These are phyloP conservation scores for Strobilomyces confusus DNA, from an alignment of 768 basidiomycete species.

Conservation along the genomic window DNA sequence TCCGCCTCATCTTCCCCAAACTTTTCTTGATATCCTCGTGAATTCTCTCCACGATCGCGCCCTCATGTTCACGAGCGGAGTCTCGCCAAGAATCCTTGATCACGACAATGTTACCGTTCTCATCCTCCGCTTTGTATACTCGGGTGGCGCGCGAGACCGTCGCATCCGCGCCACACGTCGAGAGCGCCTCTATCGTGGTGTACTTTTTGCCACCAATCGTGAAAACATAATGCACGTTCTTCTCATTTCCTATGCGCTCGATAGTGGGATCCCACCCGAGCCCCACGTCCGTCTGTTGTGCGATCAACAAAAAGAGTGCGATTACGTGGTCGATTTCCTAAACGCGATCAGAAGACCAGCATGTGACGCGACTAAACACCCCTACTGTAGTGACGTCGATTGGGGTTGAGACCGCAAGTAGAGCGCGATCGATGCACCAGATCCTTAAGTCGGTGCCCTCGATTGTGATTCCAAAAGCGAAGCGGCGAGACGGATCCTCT, in stretches of 20 bases:
- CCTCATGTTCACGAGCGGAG: background rate
- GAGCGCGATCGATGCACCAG: constrained; percentile 18
- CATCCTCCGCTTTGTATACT: background rate
- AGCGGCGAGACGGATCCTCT: constrained; percentile 23
- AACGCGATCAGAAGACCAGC: background rate
- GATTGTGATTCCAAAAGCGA: constrained; percentile 27
- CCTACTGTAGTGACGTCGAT: constrained; percentile 4
- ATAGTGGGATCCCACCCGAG: constrained; percentile 1
- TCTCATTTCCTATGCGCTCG: background rate
- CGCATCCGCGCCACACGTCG: background rate
- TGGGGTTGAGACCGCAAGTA: background rate
- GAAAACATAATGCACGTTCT: background rate
- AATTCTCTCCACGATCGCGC: background rate
- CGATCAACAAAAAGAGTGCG: constrained; percentile 9
- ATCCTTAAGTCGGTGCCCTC: constrained; percentile 23
- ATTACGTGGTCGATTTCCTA: constrained; percentile 4
- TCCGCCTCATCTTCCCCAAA: background rate
- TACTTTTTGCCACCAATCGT: background rate
- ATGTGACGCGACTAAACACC: background rate
- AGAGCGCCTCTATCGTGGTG: background rate
- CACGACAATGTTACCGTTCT: background rate
- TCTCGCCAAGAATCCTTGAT: background rate
- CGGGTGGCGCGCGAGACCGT: background rate
- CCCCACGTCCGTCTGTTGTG: background rate
- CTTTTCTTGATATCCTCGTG: background rate